phyloP scores from a whole-genome alignment of 495 filamentous ascomycete genomes.

The Pyrenopolyporus hunteri region DNA sequence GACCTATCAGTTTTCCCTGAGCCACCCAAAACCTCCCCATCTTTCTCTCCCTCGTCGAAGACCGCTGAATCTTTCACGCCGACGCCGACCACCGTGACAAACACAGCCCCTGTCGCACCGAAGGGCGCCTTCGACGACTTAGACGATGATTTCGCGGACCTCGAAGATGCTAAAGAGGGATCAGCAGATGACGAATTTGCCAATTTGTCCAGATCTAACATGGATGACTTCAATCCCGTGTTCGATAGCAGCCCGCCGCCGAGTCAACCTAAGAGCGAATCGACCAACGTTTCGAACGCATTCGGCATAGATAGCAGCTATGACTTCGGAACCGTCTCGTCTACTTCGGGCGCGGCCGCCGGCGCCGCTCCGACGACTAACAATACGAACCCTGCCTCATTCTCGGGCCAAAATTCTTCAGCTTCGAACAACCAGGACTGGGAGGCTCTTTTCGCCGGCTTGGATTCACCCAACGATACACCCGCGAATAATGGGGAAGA shows the following conservation, averaged over 20 bases:
- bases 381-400: conserved; percentile 41
- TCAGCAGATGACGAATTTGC: conserved; percentile 90
- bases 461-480: conserved; percentile 63
- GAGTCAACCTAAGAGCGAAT: conserved; percentile 58
- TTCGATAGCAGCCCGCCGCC: conserved; percentile 65
- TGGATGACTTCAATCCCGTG: conserved; percentile 70
- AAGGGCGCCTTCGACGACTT: conserved; percentile 70
- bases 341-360: conserved; percentile 53
- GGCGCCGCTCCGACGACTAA: conserved; percentile 59
- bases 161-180: conserved; percentile 87
- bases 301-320: conserved; percentile 58
- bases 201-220: conserved; percentile 60
- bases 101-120: conserved; percentile 40
- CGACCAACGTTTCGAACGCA: conserved; percentile 43
- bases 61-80: conserved; percentile 35
- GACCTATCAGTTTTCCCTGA: conserved; percentile 41
- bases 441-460: conserved; percentile 90
- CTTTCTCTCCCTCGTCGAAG: conserved; percentile 33
- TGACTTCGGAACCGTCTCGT: conserved; percentile 53
- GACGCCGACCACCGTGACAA: conserved; percentile 38
- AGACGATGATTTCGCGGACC: conserved; percentile 87
- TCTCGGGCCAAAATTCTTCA: conserved; percentile 40
- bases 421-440: conserved; percentile 75
- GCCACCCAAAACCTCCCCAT: conserved; percentile 39
- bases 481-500: conserved; percentile 39